A percentile compares a stretch with the other conserved stretches of the same genome.
Evolutionary conservation across 768 basidiomycete genomes (phyloP).

Genomic region (Pleurotus tuoliensis): DNA sequence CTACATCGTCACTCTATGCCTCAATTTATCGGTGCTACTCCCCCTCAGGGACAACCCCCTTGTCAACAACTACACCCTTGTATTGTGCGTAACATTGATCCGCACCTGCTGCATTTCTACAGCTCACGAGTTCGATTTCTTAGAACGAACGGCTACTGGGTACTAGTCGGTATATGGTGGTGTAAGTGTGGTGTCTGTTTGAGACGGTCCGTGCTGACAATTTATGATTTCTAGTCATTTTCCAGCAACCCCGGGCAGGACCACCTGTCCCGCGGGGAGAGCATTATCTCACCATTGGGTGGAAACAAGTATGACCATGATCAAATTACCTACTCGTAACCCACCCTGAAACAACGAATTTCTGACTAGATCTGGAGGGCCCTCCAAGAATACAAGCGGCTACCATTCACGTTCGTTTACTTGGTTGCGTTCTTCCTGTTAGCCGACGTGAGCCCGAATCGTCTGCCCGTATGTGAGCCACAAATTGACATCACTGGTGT

Average conservation of each 20-base stretch:
- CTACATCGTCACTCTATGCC: slow-evolving; percentile 57
- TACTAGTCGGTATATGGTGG: slow-evolving; percentile 84
- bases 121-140: background rate
- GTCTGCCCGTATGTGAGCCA: background rate
- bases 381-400: slow-evolving; percentile 66
- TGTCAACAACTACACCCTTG: slow-evolving; percentile 72
- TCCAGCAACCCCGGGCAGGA: slow-evolving; percentile 81
- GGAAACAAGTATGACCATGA: slow-evolving; percentile 62
- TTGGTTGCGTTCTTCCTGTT: slow-evolving; percentile 75
- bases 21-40: slow-evolving; percentile 70
- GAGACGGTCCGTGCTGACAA: background rate
- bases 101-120: background rate
- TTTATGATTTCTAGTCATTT: slow-evolving; percentile 54
- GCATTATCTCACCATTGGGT: slow-evolving; percentile 76
- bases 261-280: slow-evolving; percentile 75
- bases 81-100: slow-evolving; percentile 43
- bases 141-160: slow-evolving; percentile 74
- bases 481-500: background rate
- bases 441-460: slow-evolving; percentile 50
- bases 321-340: no score
- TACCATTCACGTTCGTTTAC: slow-evolving; percentile 82
- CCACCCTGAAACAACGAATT: background rate
- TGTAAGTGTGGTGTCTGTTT: slow-evolving; percentile 41
- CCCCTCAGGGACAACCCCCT: slow-evolving; percentile 54
- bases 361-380: slow-evolving; percentile 69